Base-by-base conservation (phyloP, 306 rosid genomes). In the Begonia loranthoides region DNA sequence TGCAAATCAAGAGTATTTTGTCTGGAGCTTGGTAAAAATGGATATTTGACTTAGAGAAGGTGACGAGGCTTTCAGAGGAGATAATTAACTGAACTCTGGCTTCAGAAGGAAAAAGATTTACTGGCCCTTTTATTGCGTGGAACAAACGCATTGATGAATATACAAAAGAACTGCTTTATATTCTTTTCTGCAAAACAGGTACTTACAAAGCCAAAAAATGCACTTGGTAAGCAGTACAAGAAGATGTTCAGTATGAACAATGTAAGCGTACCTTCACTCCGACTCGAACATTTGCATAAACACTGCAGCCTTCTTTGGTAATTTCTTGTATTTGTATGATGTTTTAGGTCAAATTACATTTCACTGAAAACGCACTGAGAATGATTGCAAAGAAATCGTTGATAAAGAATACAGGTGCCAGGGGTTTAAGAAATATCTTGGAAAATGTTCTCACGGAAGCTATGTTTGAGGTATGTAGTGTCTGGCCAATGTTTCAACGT, bases 361-460 rank as follows among this genome's bases (percentile, higher is more conserved):
- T 82, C 59, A 82, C 83, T 1, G 73, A 70, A 21, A 11, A 50
- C 65, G 86, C 92, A 55, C 56, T 78, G 69, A 73, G 75, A 60
- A 62, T 73, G 73, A 75, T 82, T 41, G 92, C 86, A 7, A 82
- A 64, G 66, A 82, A 82, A 79, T 82, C 92, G 24, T 60, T 78
- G 76, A 70, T 64, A 51, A 82, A 78, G 76, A 75, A 70, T 67
- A 75, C 92, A 1, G 92, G 92, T n/a, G 92, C 86, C 21, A 77
- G 86, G 50, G 86, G 92, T 41, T 61, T 82, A 39, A 70, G 92
- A 70, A 73, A 86, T 60, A 73, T 78, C 58, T 61, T 82, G 49
- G 92, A 82, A 62, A 60, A 68, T 48, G 43, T 82, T 75, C 83
- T 82, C 36, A 73, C 72, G 3, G 92, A 82, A 56, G 86, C 86